Evolutionary conservation across 768 basidiomycete genomes (phyloP), one percentile per base, ranked within the genome.

Genomic region (Rhodosporidiobolus odoratus): DNA sequence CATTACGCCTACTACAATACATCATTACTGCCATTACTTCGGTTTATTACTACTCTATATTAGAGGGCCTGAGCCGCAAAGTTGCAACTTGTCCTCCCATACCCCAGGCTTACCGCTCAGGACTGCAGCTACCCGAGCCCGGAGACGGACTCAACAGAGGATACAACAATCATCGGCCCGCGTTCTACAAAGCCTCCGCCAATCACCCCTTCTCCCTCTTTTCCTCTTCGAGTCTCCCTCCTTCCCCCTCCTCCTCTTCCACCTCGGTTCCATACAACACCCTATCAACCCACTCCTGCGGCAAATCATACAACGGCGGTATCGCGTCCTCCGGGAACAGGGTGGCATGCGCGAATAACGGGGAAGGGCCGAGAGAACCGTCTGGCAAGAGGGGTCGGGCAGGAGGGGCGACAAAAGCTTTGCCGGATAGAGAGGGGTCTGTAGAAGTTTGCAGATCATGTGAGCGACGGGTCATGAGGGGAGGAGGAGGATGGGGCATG

Each of bases 281-380:
- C 59, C 87, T 86, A 75, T 91, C 91, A 38, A 92, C 89, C 53
- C 90, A 78, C 19, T 88, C 88, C 60, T 90, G 86, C 7, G 91
- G 91, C 72, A 92, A 85, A 78, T 93, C 91, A 78, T 90, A 90
- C 47, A 89, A 79, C 67, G 87, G 86, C 6, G 89, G 87, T 23
- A 85, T 82, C 35, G 84, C 81, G 69, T 82, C 79, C 2, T 62
- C 40, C 0, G 43, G 40, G 0, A 59, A 37, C 8, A 81, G 76
- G 62, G 82, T 78, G 4, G 84, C 82, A 48, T 85, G 81, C 15
- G 78, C 80, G 59, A 84, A 76, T 75, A 89, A 88, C 27, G 85
- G 32, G 21, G 21, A 40, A 13, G n/a, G 54, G 37, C 5, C 34
- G 34, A 30, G 60, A 53, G 3, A 53, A 37, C 25, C 16, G 47